phyloP scores from a whole-genome alignment of 208 protist species.

The Acanthamoeba divionensis region DNA sequence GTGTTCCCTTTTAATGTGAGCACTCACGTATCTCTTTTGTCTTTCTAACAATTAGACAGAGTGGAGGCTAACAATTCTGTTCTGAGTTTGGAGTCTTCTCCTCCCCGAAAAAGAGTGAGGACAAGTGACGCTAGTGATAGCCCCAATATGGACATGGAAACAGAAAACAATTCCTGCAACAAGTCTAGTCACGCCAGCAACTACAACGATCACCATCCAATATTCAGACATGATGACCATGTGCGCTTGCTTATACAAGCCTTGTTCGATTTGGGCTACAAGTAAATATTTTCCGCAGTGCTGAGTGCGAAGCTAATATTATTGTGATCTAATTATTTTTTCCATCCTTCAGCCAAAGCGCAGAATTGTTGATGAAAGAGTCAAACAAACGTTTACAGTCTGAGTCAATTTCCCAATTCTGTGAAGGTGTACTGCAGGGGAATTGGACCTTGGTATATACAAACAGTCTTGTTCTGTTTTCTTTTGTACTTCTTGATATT shows the following conservation, averaged over 20 bases:
- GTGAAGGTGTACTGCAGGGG: conserved; percentile 47
- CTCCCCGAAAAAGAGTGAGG: conserved; percentile 7
- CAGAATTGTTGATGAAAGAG: conserved; percentile 61
- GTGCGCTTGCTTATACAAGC: conserved; percentile 69
- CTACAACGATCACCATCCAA: not conserved
- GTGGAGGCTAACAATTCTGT: not conserved
- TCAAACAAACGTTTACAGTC: conserved; percentile 59
- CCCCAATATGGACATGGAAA: not conserved
- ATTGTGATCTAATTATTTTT: not conserved
- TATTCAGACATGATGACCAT: conserved; percentile 55
- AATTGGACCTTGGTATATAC: conserved; percentile 51
- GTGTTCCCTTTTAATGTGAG: too few species aligned
- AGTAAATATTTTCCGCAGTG: not conserved
- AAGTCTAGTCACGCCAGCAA: not conserved
- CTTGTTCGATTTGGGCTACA: conserved; percentile 60
- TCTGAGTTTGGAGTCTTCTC: not conserved
- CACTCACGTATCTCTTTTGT: not conserved
- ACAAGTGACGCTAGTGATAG: not conserved
- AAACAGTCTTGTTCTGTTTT: not conserved
- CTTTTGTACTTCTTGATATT: not conserved
- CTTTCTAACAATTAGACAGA: not conserved
- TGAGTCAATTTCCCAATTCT: conserved; percentile 53
- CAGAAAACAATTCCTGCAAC: not conserved
- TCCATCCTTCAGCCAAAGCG: conserved; percentile 1
- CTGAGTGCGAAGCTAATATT: not conserved